Evolutionary conservation across 2,329 filamentous ascomycete species (phyloP), one percentile per base, ranked within the genome.

Genomic region (Pyrenophora seminiperda): DNA sequence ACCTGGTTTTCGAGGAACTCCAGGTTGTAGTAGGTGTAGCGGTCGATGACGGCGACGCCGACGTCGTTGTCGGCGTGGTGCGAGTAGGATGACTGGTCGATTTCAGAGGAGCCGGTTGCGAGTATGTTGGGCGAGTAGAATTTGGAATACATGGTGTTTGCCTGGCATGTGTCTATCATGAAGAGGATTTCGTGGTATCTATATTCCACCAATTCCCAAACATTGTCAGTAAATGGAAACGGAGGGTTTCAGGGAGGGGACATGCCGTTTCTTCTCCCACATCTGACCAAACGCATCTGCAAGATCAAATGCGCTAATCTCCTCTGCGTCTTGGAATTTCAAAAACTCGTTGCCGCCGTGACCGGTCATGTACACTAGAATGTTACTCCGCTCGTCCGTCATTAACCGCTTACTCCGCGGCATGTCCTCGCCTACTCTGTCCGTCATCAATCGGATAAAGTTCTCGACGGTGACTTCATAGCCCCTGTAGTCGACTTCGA

Each of bases 101-200:
- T 87, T 72, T 94, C 91, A 3, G 90, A 95, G 24, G 90, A 96
- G n/a, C 94, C 94, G 0, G 95, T 99, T 0, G 94, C 94, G 66
- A 99, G 91, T 66, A 99, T 97, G 68, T 97, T 97, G 39, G 93
- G 93, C 4, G 91, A 96, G 79, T 99, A 99, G 68, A 99, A 90
- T 65, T 96, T 93, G 71, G 87, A 93, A 77, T 96, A 99, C 91
- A 99, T 97, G 24, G 94, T 99, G 74, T 99, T 99, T 47, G 94
- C 94, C 77, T 99, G 94, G 77, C 94, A 99, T 0, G 94, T 99
- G 74, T 99, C 94, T 75, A 99, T 99, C 94, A 99, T 99, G 80
- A 99, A 99, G 50, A 99, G 84, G 62, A 99, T 86, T 75, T 99
- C 94, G 73, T 97, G 90, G 75, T 97, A 99, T 71, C 87, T 89